A percentile compares a stretch with the other conserved stretches of the same genome.
Evolutionary conservation across 345 rosid genomes (phyloP).

Genomic region (Brassica nigra): DNA sequence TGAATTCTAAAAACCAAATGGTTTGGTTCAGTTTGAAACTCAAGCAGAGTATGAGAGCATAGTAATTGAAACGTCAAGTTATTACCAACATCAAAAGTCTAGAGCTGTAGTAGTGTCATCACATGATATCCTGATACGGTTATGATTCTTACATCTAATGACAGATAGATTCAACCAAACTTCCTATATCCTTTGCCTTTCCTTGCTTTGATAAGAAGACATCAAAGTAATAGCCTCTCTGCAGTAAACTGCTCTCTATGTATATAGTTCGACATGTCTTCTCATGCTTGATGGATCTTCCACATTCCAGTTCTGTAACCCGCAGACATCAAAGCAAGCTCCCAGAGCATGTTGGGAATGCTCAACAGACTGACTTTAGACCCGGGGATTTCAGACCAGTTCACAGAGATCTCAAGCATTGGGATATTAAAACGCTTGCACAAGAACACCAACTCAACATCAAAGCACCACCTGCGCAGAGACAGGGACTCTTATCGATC

Average conservation of each 20-base stretch:
- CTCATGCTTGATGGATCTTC: constrained; percentile 52
- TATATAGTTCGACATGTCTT: neutral
- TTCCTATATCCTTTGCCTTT: neutral
- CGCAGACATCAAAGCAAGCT: constrained; percentile 83
- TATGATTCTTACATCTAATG: constrained; percentile 17
- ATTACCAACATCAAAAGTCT: neutral
- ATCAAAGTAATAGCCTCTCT: constrained; percentile 1
- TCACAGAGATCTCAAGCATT: constrained; percentile 81
- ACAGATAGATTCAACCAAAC: neutral
- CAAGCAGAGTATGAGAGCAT: neutral
- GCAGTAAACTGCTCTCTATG: neutral
- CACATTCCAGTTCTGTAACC: constrained; percentile 89
- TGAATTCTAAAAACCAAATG: too few relatives aligned
- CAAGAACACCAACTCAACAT: constrained; percentile 85
- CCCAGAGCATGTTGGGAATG: constrained; percentile 98
- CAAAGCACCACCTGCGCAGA: constrained; percentile 93
- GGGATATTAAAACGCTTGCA: constrained; percentile 85
- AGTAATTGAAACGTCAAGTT: neutral
- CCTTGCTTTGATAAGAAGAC: constrained; percentile 19
- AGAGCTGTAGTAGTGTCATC: constrained; percentile 12
- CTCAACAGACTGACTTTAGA: constrained; percentile 87
- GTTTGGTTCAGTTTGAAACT: neutral
- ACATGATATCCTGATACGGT: neutral
- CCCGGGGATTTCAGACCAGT: constrained; percentile 96
- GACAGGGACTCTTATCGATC: neutral